Evolutionary conservation across 495 filamentous ascomycete genomes (phyloP).

Genomic region (Penicillium cosmopolitanum): DNA sequence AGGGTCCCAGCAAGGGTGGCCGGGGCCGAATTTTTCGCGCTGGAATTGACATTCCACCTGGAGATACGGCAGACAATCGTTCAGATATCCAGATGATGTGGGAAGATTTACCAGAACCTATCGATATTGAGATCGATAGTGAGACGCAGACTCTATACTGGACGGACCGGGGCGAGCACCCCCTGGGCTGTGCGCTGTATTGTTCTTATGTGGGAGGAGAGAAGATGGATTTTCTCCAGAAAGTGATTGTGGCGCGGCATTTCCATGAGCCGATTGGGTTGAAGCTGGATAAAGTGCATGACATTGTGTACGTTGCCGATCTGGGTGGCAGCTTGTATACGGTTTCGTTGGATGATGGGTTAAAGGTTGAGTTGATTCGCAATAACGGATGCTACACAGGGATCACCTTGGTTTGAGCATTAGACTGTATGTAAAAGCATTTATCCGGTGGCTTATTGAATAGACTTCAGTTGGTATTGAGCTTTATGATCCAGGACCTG

Average conservation of each 20-base stretch:
- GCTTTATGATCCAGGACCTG: not conserved
- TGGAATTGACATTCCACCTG: conserved; percentile 37
- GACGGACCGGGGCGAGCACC: conserved; percentile 58
- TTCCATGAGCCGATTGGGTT: conserved; percentile 48
- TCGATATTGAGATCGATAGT: conserved; percentile 56
- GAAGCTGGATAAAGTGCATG: conserved; percentile 40
- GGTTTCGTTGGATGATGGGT: conserved; percentile 45
- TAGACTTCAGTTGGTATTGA: not conserved
- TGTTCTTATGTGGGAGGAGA: conserved; percentile 26
- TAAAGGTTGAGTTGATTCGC: conserved; percentile 36
- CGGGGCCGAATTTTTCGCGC: conserved; percentile 53
- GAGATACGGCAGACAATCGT: conserved; percentile 31
- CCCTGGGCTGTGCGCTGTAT: conserved; percentile 34
- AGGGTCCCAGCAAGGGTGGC: conserved; percentile 51
- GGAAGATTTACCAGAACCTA: conserved; percentile 53
- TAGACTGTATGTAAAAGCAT: not conserved
- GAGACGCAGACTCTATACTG: conserved; percentile 48
- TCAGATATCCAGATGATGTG: conserved; percentile 49
- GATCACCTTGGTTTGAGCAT: conserved; percentile 24
- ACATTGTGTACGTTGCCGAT: conserved; percentile 49
- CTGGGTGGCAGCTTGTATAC: conserved; percentile 50
- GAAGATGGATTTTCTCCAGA: conserved; percentile 22
- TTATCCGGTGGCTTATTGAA: not conserved
- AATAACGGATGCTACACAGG: conserved; percentile 36
- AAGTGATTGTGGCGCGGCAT: conserved; percentile 42